Evolutionary conservation across 805 yeast species (phyloP), one percentile per base, ranked within the genome.

Genomic region (Blastobotrys peoriensis): DNA sequence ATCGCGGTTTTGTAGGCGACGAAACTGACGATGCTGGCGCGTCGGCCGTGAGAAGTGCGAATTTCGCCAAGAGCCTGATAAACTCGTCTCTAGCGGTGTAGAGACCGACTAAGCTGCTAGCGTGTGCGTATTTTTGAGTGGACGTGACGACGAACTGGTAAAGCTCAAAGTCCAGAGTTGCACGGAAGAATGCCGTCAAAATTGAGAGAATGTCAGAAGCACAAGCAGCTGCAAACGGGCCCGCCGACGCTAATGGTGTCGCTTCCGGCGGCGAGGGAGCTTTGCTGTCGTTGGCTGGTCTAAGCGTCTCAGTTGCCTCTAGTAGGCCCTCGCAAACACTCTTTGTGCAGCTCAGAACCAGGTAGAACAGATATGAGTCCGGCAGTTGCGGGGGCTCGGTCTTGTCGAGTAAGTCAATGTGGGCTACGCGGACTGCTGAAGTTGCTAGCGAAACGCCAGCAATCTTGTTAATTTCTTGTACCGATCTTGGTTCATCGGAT

Each of bases 331-430:
- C 95, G 3, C 86, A 72, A 17, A 81, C 66, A 2, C 74, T 60
- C 40, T 72, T 70, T 2, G 81, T 54, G 30, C 81, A 71, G 13
- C 69, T 68, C 40, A 80, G 65, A 0, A 84, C 70, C 27, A 91
- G 68, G 58, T 69, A 76, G 40, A 76, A 66, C 1, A 78, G 61
- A 47, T 93, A 89, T 0, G 82, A 73, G 4, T 68, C 68, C 2
- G 93, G 85, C 2, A 73, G 65, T 1, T 68, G 56, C 0, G 96
- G 96, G 0, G 96, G 81, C 21, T 85, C 94, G 0, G 67, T 54
- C 56, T 88, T 88, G 58, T 91, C 98, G 19, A 93, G 69, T 43
- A 81, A 75, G 45, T 91, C 96, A 23, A 89, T 68, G 45, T 79
- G 73, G 10, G 79, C 66, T 0, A 81, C 69, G 52, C 78, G 76